Evolutionary conservation across 768 basidiomycete genomes (phyloP).

Genomic region (Grammothele lineata): DNA sequence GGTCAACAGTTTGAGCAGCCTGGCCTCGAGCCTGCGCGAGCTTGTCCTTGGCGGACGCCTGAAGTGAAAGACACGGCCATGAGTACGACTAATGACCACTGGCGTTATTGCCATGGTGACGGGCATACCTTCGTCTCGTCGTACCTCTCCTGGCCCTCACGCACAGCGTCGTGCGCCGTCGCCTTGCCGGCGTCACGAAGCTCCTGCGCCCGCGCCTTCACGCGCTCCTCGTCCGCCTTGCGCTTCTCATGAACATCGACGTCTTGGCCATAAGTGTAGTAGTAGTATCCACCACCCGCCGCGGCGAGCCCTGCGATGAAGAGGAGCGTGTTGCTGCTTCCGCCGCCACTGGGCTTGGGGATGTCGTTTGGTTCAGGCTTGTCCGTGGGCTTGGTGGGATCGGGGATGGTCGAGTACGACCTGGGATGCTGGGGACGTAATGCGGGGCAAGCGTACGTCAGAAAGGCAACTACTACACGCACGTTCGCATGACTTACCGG

Average conservation of each 20-base stretch:
- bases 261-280: constrained; percentile 27
- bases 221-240: constrained; percentile 30
- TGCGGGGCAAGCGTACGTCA: neutral
- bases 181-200: constrained; percentile 29
- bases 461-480: neutral
- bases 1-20: constrained; percentile 23
- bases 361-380: constrained; percentile 17
- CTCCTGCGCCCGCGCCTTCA: constrained; percentile 26
- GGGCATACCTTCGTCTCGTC: constrained; percentile 31
- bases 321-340: constrained; percentile 23
- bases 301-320: constrained; percentile 27
- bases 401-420: constrained; percentile 20
- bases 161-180: constrained; percentile 24
- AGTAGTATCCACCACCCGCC: constrained; percentile 34
- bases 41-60: constrained; percentile 25
- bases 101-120: neutral
- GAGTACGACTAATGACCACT: neutral
- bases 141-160: constrained; percentile 31
- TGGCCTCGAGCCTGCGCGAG: constrained; percentile 24
- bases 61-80: neutral
- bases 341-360: constrained; percentile 17
- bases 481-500: no score
- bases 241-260: constrained; percentile 19
- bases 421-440: constrained; percentile 13
- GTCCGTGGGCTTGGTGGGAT: constrained; percentile 24